Percentiles rank a stretch among this genome's conserved stretches.
phyloP scores from a whole-genome alignment of 495 filamentous ascomycete genomes.

The Copromyces sp. region DNA sequence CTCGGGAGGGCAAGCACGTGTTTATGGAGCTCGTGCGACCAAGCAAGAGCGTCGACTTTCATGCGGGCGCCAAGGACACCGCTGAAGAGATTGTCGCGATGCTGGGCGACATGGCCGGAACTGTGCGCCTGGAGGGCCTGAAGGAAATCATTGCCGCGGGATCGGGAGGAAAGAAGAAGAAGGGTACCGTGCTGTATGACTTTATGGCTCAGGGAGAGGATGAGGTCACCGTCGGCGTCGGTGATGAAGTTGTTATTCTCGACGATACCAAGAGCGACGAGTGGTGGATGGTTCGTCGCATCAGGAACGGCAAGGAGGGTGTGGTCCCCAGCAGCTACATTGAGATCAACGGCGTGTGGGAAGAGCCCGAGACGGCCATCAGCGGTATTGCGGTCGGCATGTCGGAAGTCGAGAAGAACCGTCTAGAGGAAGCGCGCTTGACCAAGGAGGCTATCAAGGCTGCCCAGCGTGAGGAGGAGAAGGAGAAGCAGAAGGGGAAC shows the following conservation, averaged over 20 bases:
- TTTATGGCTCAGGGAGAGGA: conserved; percentile 95
- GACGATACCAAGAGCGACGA: conserved; percentile 90
- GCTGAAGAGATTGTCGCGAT: conserved; percentile 83
- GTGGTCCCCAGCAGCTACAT: conserved; percentile 97
- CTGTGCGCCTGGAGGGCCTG: conserved; percentile 71
- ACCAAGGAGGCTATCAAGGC: conserved; percentile 63
- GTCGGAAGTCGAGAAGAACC: conserved; percentile 73
- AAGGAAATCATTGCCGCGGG: conserved; percentile 78
- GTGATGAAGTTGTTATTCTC: conserved; percentile 82
- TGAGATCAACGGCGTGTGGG: conserved; percentile 61
- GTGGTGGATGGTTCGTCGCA: conserved; percentile 91
- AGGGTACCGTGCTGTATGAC: conserved; percentile 83
- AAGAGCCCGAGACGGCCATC: conserved; percentile 29
- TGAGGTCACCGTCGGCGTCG: conserved; percentile 84
- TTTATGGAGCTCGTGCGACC: conserved; percentile 88
- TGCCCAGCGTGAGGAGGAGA: conserved; percentile 43
- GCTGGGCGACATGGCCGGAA: conserved; percentile 82
- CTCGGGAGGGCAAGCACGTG: conserved; percentile 94
- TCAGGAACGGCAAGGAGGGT: conserved; percentile 90
- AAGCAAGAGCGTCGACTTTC: conserved; percentile 89
- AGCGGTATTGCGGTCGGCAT: conserved; percentile 53
- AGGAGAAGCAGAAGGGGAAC: conserved; percentile 30
- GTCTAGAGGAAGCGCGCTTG: conserved; percentile 69
- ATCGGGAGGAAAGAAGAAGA: conserved; percentile 51
- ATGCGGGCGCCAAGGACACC: conserved; percentile 94